Percentiles rank a stretch among this genome's conserved stretches.
Evolutionary conservation across 768 basidiomycete species (phyloP).

Genomic region (Pholiota microspora): DNA sequence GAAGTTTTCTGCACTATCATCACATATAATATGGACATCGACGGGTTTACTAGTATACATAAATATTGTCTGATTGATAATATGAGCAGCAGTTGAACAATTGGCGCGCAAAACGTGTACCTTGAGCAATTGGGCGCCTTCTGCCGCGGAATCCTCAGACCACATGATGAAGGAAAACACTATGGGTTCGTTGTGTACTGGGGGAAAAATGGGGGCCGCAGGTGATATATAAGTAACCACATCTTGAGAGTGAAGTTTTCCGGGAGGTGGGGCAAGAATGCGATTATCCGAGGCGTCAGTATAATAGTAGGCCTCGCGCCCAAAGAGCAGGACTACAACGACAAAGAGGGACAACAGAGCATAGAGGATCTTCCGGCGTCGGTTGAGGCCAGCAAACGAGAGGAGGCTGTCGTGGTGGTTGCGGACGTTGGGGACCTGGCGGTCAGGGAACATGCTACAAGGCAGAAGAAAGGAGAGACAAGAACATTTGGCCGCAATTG

Average conservation of each 20-base stretch:
- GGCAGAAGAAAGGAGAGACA: not conserved
- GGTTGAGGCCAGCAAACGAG: slow-evolving; percentile 10
- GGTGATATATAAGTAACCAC: not conserved
- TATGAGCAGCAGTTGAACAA: slow-evolving; percentile 3
- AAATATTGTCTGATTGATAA: slow-evolving; percentile 29
- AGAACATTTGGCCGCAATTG: not conserved
- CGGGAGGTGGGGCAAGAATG: not conserved
- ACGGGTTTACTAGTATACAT: slow-evolving; percentile 37
- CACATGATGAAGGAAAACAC: slow-evolving; percentile 44
- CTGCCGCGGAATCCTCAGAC: slow-evolving; percentile 37
- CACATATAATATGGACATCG: slow-evolving; percentile 45
- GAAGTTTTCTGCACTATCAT: slow-evolving; percentile 37
- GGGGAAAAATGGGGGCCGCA: not conserved
- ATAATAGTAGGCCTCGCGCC: slow-evolving; percentile 11
- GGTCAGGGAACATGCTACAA: not conserved
- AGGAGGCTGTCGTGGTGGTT: slow-evolving; percentile 3
- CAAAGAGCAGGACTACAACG: slow-evolving; percentile 19
- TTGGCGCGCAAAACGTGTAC: slow-evolving; percentile 19
- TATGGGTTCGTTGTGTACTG: slow-evolving; percentile 26
- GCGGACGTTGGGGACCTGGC: not conserved
- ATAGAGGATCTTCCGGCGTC: slow-evolving; percentile 20
- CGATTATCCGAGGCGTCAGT: not conserved
- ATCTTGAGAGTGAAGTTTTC: not conserved
- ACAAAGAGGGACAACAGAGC: slow-evolving; percentile 12
- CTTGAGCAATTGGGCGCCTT: slow-evolving; percentile 43